These are phyloP conservation scores for Trichoderma pleuroti DNA, from an alignment of 2,329 filamentous ascomycete species.

Conservation along the genomic window DNA sequence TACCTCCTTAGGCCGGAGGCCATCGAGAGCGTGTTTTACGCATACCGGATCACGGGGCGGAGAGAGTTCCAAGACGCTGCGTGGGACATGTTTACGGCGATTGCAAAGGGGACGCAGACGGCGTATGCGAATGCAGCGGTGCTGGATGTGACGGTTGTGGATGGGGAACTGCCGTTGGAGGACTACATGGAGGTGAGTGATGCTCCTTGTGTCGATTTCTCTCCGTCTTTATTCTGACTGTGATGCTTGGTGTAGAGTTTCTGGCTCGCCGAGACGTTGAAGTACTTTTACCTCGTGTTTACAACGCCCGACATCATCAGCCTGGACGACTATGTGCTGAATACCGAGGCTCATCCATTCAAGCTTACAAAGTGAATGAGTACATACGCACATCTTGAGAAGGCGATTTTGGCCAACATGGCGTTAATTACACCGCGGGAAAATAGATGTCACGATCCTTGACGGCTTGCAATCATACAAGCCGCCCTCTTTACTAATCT, in stretches of 20 bases:
- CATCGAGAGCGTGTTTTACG: conserved; percentile 75
- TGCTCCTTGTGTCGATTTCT: neutral
- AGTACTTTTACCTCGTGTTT: conserved; percentile 72
- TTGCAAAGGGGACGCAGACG: conserved; percentile 57
- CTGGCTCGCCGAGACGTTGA: conserved; percentile 79
- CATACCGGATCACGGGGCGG: conserved; percentile 69
- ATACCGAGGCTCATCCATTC: conserved; percentile 53
- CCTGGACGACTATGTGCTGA: conserved; percentile 58
- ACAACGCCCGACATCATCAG: conserved; percentile 54
- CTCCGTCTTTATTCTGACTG: conserved; percentile 36
- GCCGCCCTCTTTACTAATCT: neutral
- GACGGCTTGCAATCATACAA: neutral
- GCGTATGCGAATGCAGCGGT: conserved; percentile 60
- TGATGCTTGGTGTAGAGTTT: conserved; percentile 59
- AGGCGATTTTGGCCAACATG: too few species aligned
- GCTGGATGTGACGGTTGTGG: conserved; percentile 49
- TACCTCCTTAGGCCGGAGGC: conserved; percentile 72
- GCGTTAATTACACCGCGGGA: too few species aligned
- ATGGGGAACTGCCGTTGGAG: conserved; percentile 25
- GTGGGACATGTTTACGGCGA: conserved; percentile 67
- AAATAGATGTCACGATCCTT: neutral
- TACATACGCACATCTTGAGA: too few species aligned
- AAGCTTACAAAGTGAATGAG: conserved; percentile 21
- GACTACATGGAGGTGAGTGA: conserved; percentile 57
- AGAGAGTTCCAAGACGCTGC: conserved; percentile 61